Evolutionary conservation across 768 basidiomycete genomes (phyloP), one percentile per base, ranked within the genome.

Genomic region (Cystobasidiopsis lactophilus): DNA sequence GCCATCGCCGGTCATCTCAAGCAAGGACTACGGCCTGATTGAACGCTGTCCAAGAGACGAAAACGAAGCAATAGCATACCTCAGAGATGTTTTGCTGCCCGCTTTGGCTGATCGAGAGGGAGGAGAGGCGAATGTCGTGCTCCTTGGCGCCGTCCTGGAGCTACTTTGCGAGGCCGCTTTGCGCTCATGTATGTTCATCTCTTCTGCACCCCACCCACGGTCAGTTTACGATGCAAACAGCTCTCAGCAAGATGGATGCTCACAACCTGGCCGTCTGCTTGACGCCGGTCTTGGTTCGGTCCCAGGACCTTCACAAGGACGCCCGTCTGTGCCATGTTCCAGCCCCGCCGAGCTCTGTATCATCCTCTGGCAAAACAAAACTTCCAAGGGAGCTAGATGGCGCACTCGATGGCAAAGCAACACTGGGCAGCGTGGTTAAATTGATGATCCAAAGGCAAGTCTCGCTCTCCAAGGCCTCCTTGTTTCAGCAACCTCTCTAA

Each of bases 231-330:
- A 24, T 16, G 21, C 52, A 16, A 19, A 21, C 30, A 56, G 52
- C 19, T 27, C 26, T n/a, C 7, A 57, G 56, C 44, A 37, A 40
- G 16, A 57, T 57, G 55, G 53, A 57, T 40, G 19, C 54, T 13
- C 27, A 49, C 35, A 57, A 57, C 30, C 55, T 57, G n/a, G 53
- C 55, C 7, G 43, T 57, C 23, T 57, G 56, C 35, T 48, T 56
- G 18, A 16, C 53, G 9, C 53, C 55, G 16, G 44, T 57, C 14
- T 48, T 57, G 16, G 30, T 54, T 11, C 29, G 53, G 9, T 57
- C 55, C 13, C 45, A 21, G 11, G 55, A 57, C 30, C 21, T 54
- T 5, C 21, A 33, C 7, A n/a, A 30, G 31, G 55, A 57, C 27
- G 55, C 39, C 7, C 14, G n/a, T 5, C 18, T 57, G 16, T 57